Evolutionary conservation across 108 stramenopile species (phyloP), one percentile per base, ranked within the genome.

Genomic region (Skeletonema marinoi): DNA sequence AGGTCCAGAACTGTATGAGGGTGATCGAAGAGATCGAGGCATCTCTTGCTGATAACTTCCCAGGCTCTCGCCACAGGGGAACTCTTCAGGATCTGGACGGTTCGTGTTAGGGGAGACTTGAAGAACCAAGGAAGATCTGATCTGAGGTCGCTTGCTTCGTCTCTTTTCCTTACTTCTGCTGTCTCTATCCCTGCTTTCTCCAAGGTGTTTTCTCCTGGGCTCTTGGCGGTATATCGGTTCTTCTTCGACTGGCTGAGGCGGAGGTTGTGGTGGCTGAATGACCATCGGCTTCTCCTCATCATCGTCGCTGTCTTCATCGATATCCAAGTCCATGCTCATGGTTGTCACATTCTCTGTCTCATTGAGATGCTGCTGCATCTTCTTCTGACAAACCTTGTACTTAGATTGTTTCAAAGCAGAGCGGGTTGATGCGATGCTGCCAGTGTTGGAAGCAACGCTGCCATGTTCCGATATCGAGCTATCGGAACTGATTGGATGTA

Each of bases 251-350:
- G 25, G 19, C 17, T 21, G 11, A 41, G 39, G 39, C 11, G 38
- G 32, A 33, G 66, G 13, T 62, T 76, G 6, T 35, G 59, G 12
- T 58, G 65, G 21, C 3, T 46, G n/a, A 33, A 16, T 61, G 16
- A 32, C 44, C 13, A 29, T 17, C 54, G 25, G 17, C 30, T 38
- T 36, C n/a, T 32, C 51, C 33, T 51, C 68, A 14, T 51, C 60
- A 21, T 38, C 46, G 1, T 77, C 76, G 41, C 60, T 68, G 31
- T 77, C 76, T 17, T 64, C 73, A 10, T 77, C 68, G 38, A 77
- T 69, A 38, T 77, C 68, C 51, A 77, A 70, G 54, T 77, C 76
- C 76, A 77, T 77, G 61, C 68, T 69, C 76, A 77, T 77, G 1
- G 76, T 77, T 3, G 76, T 77, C 46, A 77, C 68, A n/a, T 42